Base-by-base conservation (phyloP, 768 basidiomycete species). In the Baorangia bicolor region DNA sequence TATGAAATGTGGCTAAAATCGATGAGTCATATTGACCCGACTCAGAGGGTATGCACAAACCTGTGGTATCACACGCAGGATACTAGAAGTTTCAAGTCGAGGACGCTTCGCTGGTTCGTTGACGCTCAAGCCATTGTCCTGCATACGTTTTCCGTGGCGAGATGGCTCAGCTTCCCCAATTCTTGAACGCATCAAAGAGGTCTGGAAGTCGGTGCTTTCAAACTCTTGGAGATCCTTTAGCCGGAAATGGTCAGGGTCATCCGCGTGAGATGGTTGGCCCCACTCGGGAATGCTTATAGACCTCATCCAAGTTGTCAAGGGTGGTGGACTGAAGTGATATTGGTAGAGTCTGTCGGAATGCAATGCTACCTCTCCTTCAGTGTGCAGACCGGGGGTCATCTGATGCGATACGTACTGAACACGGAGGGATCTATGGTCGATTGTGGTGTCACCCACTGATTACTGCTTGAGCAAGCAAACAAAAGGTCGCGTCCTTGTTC, bases 191-290 rank as follows among this genome's bases (percentile, higher is more conserved):
- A 52, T 44, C 37, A 64, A 16, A 48, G 39, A 45, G 34, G 42
- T 41, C 37, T 46, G 49, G 38, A 77, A 64, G 52, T 76, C 66
- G 20, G 76, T 74, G 25, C 63, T 71, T 40, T 69, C 46, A 50
- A 82, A 84, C 16, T 80, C 78, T 42, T 77, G 75, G 53, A 84
- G 68, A 20, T 75, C 74, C 21, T 64, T 56, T 16, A 80, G 45
- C 30, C 56, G 58, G 47, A 74, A 75, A 30, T 74, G 30, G 42
- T 81, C 79, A 14, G 70, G 56, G n/a, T 69, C 71, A 25, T 67
- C 64, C 13, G 57, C 54, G 23, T 66, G 43, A 8, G 65, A 58
- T 9, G 59, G 61, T 21, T 64, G 63, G 11, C 74, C 77, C 82
- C 82, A 83, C 44, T 77, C 75, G 34, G 69, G 49, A 33, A 65